Evolutionary conservation across 176 grass and related monocot species (phyloP).

Genomic region (Bonia amplexicaulis): DNA sequence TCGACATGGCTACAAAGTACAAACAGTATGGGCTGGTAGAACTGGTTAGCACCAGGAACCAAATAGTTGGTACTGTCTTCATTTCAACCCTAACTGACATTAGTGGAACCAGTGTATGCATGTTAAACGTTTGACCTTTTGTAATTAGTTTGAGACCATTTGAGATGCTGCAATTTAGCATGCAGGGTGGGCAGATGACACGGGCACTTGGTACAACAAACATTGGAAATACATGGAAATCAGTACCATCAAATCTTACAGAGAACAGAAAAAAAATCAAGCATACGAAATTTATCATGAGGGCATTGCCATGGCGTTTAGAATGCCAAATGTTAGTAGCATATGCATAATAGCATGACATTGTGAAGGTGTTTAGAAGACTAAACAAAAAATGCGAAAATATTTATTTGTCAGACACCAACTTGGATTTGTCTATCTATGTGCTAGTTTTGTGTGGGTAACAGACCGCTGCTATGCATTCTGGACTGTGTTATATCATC

Average conservation of each 20-base stretch:
- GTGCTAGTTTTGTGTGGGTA: background rate
- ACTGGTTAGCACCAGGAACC: background rate
- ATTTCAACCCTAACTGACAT: background rate
- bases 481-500: constrained; percentile 22
- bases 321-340: background rate
- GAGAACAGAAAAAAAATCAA: constrained; percentile 15
- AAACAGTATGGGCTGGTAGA: background rate
- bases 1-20: background rate
- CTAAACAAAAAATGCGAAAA: background rate
- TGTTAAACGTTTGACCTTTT: background rate
- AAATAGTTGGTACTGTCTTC: background rate
- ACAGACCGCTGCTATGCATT: background rate
- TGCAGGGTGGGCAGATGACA: background rate
- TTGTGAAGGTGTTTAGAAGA: constrained; percentile 13
- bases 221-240: constrained; percentile 4
- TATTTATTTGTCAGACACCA: background rate
- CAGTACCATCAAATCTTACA: background rate
- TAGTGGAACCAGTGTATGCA: background rate
- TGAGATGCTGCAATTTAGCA: background rate
- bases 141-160: background rate
- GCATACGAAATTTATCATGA: background rate
- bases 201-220: background rate
- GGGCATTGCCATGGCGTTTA: background rate
- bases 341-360: background rate
- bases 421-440: background rate